These are phyloP conservation scores for Climacium dendroides DNA, from an alignment of 225 moss, liverwort and hornwort species.

Conservation along the genomic window DNA sequence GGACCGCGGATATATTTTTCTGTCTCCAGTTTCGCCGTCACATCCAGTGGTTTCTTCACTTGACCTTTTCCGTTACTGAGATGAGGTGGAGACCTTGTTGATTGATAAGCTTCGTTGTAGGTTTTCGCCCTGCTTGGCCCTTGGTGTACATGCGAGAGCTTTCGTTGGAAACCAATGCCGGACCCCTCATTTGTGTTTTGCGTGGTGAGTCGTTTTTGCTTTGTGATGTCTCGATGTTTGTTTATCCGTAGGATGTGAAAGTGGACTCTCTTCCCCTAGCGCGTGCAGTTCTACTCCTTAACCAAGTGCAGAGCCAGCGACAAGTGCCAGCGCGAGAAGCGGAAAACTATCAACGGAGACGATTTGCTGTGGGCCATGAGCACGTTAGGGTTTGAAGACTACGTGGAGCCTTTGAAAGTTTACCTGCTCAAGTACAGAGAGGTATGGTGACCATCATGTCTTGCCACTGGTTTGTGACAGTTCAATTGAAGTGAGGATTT, in stretches of 20 bases:
- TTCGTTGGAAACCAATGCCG: no score
- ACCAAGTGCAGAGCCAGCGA: slow-evolving; percentile 69
- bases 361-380: slow-evolving; percentile 99
- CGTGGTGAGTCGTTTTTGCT: background rate
- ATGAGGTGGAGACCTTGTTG: no score
- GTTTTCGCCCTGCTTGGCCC: background rate
- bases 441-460: slow-evolving; percentile 2
- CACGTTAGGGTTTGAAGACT: slow-evolving; percentile 94
- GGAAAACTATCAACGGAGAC: slow-evolving; percentile 91
- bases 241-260: background rate
- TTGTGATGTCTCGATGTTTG: background rate
- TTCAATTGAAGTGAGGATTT: background rate
- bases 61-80: background rate
- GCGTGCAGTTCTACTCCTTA: slow-evolving; percentile 8
- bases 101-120: background rate
- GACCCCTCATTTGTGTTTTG: background rate
- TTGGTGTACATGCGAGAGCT: background rate
- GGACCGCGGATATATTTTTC: background rate
- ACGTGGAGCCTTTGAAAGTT: slow-evolving; percentile 83
- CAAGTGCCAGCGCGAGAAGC: slow-evolving; percentile 87
- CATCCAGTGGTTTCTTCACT: background rate
- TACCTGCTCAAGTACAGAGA: slow-evolving; percentile 88
- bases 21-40: no score
- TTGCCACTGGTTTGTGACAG: background rate
- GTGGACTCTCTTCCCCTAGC: background rate